Base-by-base conservation (phyloP, 257 asterid genomes). In the Nicotiana attenuata region DNA sequence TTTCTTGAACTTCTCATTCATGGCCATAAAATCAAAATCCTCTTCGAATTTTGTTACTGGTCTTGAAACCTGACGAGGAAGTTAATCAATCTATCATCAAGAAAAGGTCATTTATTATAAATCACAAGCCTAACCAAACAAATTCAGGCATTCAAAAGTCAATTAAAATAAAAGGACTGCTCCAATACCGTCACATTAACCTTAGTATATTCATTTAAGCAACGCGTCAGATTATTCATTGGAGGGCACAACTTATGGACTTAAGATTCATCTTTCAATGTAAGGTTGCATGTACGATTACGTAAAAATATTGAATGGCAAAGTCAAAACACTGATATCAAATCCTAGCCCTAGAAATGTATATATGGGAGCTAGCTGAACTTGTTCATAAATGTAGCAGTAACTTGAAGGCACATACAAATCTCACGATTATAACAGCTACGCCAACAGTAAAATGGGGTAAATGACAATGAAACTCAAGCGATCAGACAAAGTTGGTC, bases 1-100 rank as follows among this genome's bases (percentile, higher is more conserved):
- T 89, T 96, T 96, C 0, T 96, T 94, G 88, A 96, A 96, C 85
- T 92, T 96, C 85, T 96, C 99, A 92, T 96, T 96, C 99, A 96
- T 96, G 63, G 99, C 99, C 84, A 78, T 90, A 82, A 96, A 96
- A 86, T 96, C 98, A 82, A 96, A 96, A 82, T 96, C 99, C 87
- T 96, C 99, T 1, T 97, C 88, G 80, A 96, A 96, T 84, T 85
- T 92, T 65, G 96, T 87, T 82, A 87, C 89, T 10, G 92, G 92
- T 47, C 92, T 93, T 55, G 95, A 75, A 81, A 73, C 83, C 97
- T 93, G 94, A 38, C 24, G 52, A 75, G 41, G 61, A 47, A 75
- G 38, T 50, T 24, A 50, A 14, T 73, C 78, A 22, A 75, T 28
- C 78, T 73, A 22, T 24, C 78, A 29, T 22, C 78, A 45, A 45